These are phyloP conservation scores for Aspergillus sparsus DNA, from an alignment of 495 filamentous ascomycete species.

Conservation along the genomic window DNA sequence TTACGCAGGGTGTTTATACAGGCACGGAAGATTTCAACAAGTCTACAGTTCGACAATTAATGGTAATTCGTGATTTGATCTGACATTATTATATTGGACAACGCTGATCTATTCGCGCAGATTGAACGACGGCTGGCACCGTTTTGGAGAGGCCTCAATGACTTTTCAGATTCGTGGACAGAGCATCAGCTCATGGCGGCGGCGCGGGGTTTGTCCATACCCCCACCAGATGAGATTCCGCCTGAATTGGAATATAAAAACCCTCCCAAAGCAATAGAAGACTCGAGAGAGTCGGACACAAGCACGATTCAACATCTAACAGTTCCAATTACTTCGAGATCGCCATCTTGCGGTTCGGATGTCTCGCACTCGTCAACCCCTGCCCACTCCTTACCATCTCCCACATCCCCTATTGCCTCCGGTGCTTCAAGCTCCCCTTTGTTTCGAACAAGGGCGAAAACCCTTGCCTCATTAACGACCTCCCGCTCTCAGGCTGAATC, in stretches of 20 bases:
- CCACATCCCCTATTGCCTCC: constrained; percentile 50
- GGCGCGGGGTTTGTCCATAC: constrained; percentile 80
- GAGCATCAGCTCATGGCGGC: constrained; percentile 93
- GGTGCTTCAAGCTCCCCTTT: constrained; percentile 64
- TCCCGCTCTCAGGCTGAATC: constrained; percentile 69
- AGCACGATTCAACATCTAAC: constrained; percentile 65
- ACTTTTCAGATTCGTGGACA: constrained; percentile 85
- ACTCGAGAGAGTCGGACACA: constrained; percentile 36
- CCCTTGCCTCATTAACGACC: constrained; percentile 77
- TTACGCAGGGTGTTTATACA: constrained; percentile 91
- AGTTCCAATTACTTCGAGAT: constrained; percentile 72
- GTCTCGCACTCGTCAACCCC: constrained; percentile 49
- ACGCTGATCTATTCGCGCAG: constrained; percentile 44
- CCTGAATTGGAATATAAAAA: constrained; percentile 59
- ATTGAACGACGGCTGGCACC: constrained; percentile 91
- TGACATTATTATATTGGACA: background rate
- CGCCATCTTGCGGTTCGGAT: constrained; percentile 76
- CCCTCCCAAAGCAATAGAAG: constrained; percentile 44
- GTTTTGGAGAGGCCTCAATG: constrained; percentile 92
- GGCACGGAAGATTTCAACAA: constrained; percentile 94
- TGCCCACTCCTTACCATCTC: constrained; percentile 52
- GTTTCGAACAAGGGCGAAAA: constrained; percentile 74
- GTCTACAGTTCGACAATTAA: constrained; percentile 82
- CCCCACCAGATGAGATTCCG: constrained; percentile 78
- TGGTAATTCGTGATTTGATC: constrained; percentile 57